Evolutionary conservation across 768 basidiomycete genomes (phyloP).

Genomic region (Mycena latifolia): DNA sequence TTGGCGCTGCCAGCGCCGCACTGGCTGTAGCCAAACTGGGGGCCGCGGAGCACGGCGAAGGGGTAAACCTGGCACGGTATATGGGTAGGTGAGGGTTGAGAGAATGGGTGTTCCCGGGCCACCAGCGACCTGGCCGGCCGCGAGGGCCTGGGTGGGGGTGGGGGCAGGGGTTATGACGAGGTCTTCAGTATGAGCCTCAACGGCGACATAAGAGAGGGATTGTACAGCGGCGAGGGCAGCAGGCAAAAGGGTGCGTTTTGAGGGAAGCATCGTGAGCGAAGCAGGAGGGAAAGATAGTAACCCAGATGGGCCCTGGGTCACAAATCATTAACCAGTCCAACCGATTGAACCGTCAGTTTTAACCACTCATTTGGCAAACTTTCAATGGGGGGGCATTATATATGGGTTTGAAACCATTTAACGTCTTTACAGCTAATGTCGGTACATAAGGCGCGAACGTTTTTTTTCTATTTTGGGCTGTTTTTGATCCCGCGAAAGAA

Average conservation of each 20-base stretch:
- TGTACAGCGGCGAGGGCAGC: conserved; percentile 19
- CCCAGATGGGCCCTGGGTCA: too few species aligned
- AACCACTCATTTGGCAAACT: too few species aligned
- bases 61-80: conserved; percentile 28
- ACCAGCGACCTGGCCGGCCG: conserved; percentile 26
- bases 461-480: too few species aligned
- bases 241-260: conserved; percentile 15
- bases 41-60: conserved; percentile 29
- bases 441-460: too few species aligned
- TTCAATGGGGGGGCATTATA: too few species aligned
- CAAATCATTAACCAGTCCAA: too few species aligned
- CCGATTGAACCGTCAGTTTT: too few species aligned
- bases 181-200: conserved; percentile 7
- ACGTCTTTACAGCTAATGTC: too few species aligned
- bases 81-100: conserved; percentile 25
- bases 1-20: conserved; percentile 28
- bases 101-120: conserved; percentile 27
- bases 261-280: conserved; percentile 21
- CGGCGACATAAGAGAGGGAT: conserved; percentile 15
- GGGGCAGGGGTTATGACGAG: conserved; percentile 18
- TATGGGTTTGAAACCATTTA: too few species aligned
- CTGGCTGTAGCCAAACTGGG: conserved; percentile 30
- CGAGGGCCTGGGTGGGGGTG: conserved; percentile 27
- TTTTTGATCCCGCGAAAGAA: too few species aligned
- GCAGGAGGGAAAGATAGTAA: not conserved